These are phyloP conservation scores for Suhomyces faveliae DNA, from an alignment of 805 yeast species.

Conservation along the genomic window DNA sequence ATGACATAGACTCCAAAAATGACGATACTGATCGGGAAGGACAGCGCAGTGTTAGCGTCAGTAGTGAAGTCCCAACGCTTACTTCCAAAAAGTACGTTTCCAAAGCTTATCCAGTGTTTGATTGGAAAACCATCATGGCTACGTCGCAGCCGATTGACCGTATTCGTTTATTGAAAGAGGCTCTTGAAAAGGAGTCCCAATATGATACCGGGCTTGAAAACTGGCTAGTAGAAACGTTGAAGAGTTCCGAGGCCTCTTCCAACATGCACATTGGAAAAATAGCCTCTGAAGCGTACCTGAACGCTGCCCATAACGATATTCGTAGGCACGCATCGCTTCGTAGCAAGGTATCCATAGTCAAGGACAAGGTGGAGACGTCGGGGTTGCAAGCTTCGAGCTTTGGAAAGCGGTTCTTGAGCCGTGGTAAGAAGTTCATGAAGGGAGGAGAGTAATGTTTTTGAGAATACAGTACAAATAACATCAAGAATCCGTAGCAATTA, in stretches of 20 bases:
- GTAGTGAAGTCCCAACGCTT: slow-evolving; percentile 2
- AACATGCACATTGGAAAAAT: slow-evolving; percentile 49
- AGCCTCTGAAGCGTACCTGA: slow-evolving; percentile 64
- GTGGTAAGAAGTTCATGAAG: slow-evolving; percentile 53
- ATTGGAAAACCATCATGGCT: slow-evolving; percentile 42
- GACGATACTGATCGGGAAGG: not conserved
- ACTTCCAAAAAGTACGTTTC: slow-evolving; percentile 4
- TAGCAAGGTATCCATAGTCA: slow-evolving; percentile 47
- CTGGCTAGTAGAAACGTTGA: slow-evolving; percentile 53
- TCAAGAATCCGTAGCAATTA: too few relatives aligned
- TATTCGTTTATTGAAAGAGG: slow-evolving; percentile 41
- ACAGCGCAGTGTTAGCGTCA: not conserved
- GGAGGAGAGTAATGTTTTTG: slow-evolving; percentile 1
- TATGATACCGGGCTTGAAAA: slow-evolving; percentile 57
- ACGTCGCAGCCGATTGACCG: slow-evolving; percentile 43
- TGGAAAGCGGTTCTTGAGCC: slow-evolving; percentile 54
- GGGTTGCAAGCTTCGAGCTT: slow-evolving; percentile 51
- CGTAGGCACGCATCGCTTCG: slow-evolving; percentile 49
- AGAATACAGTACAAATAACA: too few relatives aligned
- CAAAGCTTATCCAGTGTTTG: slow-evolving; percentile 31
- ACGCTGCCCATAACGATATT: slow-evolving; percentile 56
- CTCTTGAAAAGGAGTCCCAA: slow-evolving; percentile 39
- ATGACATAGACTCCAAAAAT: too few relatives aligned
- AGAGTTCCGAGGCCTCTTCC: slow-evolving; percentile 31
- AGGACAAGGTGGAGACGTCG: slow-evolving; percentile 46